These are phyloP conservation scores for Coniochaeta pulveracea DNA, from an alignment of 2,329 filamentous ascomycete species.

Conservation along the genomic window DNA sequence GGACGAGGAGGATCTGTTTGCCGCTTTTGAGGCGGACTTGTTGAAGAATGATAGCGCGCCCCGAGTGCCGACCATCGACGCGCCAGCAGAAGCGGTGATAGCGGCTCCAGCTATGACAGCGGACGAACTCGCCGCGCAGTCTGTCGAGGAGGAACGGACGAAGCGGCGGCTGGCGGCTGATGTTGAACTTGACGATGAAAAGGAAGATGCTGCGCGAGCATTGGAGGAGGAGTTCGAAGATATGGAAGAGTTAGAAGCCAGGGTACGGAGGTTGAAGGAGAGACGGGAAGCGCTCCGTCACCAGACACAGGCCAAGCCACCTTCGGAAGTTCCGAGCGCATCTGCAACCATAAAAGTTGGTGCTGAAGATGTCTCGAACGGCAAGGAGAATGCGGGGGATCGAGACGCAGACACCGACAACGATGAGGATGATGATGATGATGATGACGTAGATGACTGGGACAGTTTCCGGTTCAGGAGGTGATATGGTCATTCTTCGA, in stretches of 20 bases:
- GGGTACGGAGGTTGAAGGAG: constrained; percentile 58
- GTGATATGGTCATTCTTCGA: no score
- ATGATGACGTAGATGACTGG: constrained; percentile 43
- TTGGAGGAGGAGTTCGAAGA: constrained; percentile 72
- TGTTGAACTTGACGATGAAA: constrained; percentile 49
- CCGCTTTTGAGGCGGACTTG: constrained; percentile 69
- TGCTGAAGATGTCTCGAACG: constrained; percentile 13
- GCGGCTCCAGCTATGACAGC: constrained; percentile 57
- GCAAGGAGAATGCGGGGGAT: constrained; percentile 18
- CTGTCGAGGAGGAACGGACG: constrained; percentile 37
- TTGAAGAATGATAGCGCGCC: constrained; percentile 15
- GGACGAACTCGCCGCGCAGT: constrained; percentile 44
- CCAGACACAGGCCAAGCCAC: constrained; percentile 18
- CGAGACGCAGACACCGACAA: constrained; percentile 12
- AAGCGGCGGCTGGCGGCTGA: constrained; percentile 44
- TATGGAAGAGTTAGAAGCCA: constrained; percentile 68
- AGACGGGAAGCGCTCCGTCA: constrained; percentile 55
- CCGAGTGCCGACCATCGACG: not conserved
- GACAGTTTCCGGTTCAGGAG: constrained; percentile 43
- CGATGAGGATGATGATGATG: constrained; percentile 23
- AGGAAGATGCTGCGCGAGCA: constrained; percentile 63
- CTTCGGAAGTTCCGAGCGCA: constrained; percentile 5
- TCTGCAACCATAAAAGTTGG: constrained; percentile 2
- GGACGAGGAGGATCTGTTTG: constrained; percentile 69
- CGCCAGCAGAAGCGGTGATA: constrained; percentile 44